Evolutionary conservation across 768 basidiomycete genomes (phyloP).

Genomic region (Boletus sensibilis): DNA sequence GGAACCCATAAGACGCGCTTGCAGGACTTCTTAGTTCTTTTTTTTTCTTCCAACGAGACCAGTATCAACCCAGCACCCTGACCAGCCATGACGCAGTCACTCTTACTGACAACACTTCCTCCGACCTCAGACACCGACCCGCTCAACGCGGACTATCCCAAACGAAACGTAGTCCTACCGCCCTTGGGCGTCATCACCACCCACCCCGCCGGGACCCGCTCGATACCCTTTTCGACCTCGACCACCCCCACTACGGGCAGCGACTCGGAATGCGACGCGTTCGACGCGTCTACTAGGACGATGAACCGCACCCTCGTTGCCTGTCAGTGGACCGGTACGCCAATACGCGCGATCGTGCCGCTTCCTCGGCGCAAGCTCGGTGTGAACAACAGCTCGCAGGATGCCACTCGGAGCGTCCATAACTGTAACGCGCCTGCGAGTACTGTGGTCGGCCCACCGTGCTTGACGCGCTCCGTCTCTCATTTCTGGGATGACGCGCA

Average conservation of each 20-base stretch:
- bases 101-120: conserved; percentile 1
- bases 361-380: conserved; percentile 17
- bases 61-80: too few species aligned
- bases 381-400: neutral
- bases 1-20: neutral
- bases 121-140: neutral
- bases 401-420: neutral
- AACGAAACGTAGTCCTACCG: neutral
- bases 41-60: too few species aligned
- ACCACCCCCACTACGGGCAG: neutral
- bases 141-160: neutral
- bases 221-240: neutral
- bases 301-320: neutral
- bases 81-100: conserved; percentile 8
- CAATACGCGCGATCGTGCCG: conserved; percentile 24
- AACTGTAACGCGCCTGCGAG: neutral
- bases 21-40: neutral
- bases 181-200: neutral
- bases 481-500: neutral
- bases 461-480: neutral
- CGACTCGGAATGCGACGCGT: neutral
- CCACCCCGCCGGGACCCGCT: neutral
- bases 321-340: conserved; percentile 19
- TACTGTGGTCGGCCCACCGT: neutral
- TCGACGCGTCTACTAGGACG: neutral